These are phyloP conservation scores for Pseudocercospora vitis DNA, from an alignment of 2,329 filamentous ascomycete genomes.

Conservation along the genomic window DNA sequence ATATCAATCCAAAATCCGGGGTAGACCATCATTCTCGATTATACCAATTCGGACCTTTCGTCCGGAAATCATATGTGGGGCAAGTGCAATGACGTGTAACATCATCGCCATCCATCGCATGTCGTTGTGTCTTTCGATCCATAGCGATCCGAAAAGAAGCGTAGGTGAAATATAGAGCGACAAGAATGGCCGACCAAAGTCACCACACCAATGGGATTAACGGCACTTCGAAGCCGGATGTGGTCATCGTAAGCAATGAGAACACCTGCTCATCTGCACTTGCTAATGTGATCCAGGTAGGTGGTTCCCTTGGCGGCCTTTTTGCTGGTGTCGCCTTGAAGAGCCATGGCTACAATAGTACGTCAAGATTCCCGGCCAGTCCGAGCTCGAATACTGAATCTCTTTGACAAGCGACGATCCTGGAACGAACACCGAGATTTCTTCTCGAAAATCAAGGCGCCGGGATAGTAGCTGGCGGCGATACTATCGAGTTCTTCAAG, in stretches of 20 bases:
- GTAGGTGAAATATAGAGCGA: background rate
- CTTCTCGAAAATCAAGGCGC: conserved; percentile 51
- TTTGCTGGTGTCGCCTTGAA: conserved; percentile 33
- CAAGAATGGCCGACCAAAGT: background rate
- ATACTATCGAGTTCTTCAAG: conserved; percentile 46
- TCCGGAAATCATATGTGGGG: background rate
- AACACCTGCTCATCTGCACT: background rate
- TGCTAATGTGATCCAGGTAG: conserved; percentile 25
- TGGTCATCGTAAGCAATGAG: conserved; percentile 25
- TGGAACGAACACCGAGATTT: conserved; percentile 44
- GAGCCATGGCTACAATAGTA: conserved; percentile 33
- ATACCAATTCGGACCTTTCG: too few species aligned
- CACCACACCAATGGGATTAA: conserved; percentile 3
- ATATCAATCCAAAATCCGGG: background rate
- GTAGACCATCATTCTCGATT: background rate
- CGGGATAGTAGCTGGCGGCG: conserved; percentile 49
- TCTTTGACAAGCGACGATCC: conserved; percentile 16
- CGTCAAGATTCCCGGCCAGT: background rate
- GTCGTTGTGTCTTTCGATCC: background rate
- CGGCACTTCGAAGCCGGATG: conserved; percentile 21
- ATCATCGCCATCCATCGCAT: background rate
- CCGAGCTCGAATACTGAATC: background rate
- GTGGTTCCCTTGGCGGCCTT: conserved; percentile 34
- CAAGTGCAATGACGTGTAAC: conserved; percentile 2
- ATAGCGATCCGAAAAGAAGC: background rate